Base-by-base conservation (phyloP, 306 rosid genomes). In the Delonix regia region DNA sequence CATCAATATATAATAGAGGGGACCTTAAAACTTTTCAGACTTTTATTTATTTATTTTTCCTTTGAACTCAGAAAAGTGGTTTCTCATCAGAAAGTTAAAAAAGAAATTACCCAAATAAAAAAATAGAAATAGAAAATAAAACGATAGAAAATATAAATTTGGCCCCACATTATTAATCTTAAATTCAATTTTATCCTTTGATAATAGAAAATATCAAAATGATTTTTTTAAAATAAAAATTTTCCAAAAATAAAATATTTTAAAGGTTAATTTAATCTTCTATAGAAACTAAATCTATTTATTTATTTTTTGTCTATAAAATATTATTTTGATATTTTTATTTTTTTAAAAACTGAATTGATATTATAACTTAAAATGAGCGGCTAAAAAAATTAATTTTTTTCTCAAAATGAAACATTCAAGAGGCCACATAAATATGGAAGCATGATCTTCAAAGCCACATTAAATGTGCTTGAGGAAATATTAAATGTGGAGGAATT, bases 391-490 rank as follows among this genome's bases (percentile, higher is more conserved):
- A 19, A 53, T 11, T 4, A 25, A 10, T 1, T 28, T 6, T 6
- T 15, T 0, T 11, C n/a, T n/a, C n/a, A 30, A 28, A 61, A 34
- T 18, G 44, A 7, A 28, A 11, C 38, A 73, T 74, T 73, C 64
- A 30, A 38, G 33, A 71, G 69, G 34, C 56, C 34, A 48, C 25
- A 55, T 83, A 16, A 73, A 56, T 55, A 22, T 30, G 69, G 57
- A 71, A 27, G 28, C 64, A 47, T 45, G 68, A 78, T 47, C 34
- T 66, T 83, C 80, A 27, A 55, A 48, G 65, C 55, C 73, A 66
- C 27, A 66, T 21, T 66, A 5, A 66, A 66, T 66, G 22, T 66
- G 71, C 10, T 38, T 2, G 52, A 12, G 33, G 51, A 39, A 66
- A 36, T 25, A 73, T 78, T 78, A 49, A 78, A 57, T 59, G 45